phyloP scores from a whole-genome alignment of 192 early-diverging fungal genomes.

The Lunasporangiospora selenospora region DNA sequence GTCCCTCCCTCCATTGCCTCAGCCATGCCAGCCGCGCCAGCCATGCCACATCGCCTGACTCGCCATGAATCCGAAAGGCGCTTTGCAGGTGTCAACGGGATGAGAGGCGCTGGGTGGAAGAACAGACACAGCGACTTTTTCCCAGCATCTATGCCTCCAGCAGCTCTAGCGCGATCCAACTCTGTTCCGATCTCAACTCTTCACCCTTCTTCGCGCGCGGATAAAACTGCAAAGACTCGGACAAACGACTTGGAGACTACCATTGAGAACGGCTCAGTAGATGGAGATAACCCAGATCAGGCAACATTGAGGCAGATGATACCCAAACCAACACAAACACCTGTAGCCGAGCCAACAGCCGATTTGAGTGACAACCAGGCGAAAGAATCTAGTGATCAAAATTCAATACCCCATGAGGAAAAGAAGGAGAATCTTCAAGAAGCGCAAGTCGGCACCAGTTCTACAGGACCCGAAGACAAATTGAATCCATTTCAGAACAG shows the following conservation, averaged over 20 bases:
- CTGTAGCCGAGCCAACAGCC: too few relatives aligned
- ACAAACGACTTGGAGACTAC: slow-evolving; percentile 8
- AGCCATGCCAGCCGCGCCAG: slow-evolving; percentile 26
- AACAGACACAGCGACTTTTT: slow-evolving; percentile 42
- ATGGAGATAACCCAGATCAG: too few relatives aligned
- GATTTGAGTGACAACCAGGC: too few relatives aligned
- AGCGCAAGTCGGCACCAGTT: too few relatives aligned
- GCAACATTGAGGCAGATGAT: too few relatives aligned
- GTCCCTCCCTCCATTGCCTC: slow-evolving; percentile 26
- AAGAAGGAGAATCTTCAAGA: too few relatives aligned
- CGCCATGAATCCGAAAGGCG: slow-evolving; percentile 39
- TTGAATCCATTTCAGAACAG: slow-evolving; percentile 27
- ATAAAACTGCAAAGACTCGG: slow-evolving; percentile 1
- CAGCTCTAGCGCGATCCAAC: slow-evolving; percentile 26
- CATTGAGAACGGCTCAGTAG: too few relatives aligned
- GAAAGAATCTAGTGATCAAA: too few relatives aligned
- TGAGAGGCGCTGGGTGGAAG: slow-evolving; percentile 15
- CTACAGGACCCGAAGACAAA: too few relatives aligned
- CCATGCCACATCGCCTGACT: slow-evolving; percentile 14
- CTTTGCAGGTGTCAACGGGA: slow-evolving; percentile 21
- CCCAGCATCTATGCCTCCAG: slow-evolving; percentile 4
- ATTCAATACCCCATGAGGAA: too few relatives aligned
- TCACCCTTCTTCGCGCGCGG: slow-evolving; percentile 5
- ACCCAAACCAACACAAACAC: too few relatives aligned
- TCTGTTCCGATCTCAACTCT: slow-evolving; percentile 30